Evolutionary conservation across 2,329 filamentous ascomycete species (phyloP), one percentile per base, ranked within the genome.

Genomic region (Penicillium fuscoglaucum): DNA sequence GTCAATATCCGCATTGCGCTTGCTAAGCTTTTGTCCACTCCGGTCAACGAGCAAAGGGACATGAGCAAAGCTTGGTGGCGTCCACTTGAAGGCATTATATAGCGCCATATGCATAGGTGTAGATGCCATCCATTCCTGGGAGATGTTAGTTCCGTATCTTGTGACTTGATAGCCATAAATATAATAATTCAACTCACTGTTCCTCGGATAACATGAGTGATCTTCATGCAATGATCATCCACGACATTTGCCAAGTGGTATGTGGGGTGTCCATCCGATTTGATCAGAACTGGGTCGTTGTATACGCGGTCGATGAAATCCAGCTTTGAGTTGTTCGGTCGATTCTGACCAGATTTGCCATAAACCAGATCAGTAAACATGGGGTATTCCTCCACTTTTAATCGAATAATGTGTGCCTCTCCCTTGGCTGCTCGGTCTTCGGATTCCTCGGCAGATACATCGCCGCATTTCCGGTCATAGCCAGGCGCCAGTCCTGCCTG

Each of bases 211-310:
- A 99, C 95, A 74, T 98, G 93, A 0, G 93, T 97, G 65, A 99
- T 96, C 59, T 90, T 80, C 95, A 99, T 99, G 60, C 89, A 81
- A 73, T 97, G 91, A 70, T 99, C 95, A 70, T 99, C 95, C 5
- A 99, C 88, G 9, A 99, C 93, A 70, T 98, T 99, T 5, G 95
- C 95, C 61, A 99, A 88, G 74, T 99, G 95, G 70, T 99, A 99
- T 0, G 96, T 99, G 0, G 95, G 95, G 63, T 90, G 90, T 0
- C 92, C 93, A 72, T 99, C 95, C 0, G 87, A 88, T 75, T 99
- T 99, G 60, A 97, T 80, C 41, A 99, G 80, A 60, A 99, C 90
- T 21, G 92, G 93, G 69, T 98, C 93, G 65, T 95, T 91, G 62
- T 82, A 88, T 26, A 83, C 81, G 37, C 75, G 76, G 54, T 81